A percentile compares a stretch with the other conserved stretches of the same genome.
Evolutionary conservation across 2,329 filamentous ascomycete genomes (phyloP).

Genomic region (Clathrospora elynae): DNA sequence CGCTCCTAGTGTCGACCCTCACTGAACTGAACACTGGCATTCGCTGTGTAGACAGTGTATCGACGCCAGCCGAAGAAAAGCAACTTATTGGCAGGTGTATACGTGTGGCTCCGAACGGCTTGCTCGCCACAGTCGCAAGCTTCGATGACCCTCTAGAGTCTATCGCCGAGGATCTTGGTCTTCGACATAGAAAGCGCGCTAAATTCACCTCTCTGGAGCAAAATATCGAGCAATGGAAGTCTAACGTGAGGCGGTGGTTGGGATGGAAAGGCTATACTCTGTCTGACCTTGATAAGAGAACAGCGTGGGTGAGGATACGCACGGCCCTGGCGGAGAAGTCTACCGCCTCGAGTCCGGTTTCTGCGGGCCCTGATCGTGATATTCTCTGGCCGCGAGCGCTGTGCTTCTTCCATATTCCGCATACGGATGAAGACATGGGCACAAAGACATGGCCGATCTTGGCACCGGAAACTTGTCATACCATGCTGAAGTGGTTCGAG

Average conservation of each 20-base stretch:
- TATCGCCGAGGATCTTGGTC: constrained; percentile 23
- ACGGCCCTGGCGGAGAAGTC: constrained; percentile 20
- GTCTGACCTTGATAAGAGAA: constrained; percentile 28
- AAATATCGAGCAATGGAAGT: constrained; percentile 44
- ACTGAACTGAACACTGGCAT: constrained; percentile 33
- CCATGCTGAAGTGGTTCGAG: constrained; percentile 39
- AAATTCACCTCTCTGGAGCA: constrained; percentile 35
- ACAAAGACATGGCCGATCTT: background rate
- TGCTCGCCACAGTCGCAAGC: constrained; percentile 37
- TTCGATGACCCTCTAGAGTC: constrained; percentile 38
- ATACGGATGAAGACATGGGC: background rate
- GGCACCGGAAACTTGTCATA: constrained; percentile 7
- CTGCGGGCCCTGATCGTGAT: constrained; percentile 27
- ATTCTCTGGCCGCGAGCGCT: constrained; percentile 46
- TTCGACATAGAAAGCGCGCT: constrained; percentile 34
- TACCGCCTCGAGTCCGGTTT: constrained; percentile 18
- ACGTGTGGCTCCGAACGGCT: constrained; percentile 44
- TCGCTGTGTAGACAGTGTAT: constrained; percentile 25
- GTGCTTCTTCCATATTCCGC: constrained; percentile 35
- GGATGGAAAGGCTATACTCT: constrained; percentile 43
- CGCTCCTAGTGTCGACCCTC: constrained; percentile 39
- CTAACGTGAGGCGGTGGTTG: constrained; percentile 41
- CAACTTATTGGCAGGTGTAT: constrained; percentile 33
- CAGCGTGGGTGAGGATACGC: constrained; percentile 42
- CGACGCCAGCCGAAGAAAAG: constrained; percentile 23